Percentiles rank a stretch among this genome's conserved stretches.
Evolutionary conservation across 2,329 filamentous ascomycete genomes (phyloP).

Genomic region (Akanthomyces dipterigenus): DNA sequence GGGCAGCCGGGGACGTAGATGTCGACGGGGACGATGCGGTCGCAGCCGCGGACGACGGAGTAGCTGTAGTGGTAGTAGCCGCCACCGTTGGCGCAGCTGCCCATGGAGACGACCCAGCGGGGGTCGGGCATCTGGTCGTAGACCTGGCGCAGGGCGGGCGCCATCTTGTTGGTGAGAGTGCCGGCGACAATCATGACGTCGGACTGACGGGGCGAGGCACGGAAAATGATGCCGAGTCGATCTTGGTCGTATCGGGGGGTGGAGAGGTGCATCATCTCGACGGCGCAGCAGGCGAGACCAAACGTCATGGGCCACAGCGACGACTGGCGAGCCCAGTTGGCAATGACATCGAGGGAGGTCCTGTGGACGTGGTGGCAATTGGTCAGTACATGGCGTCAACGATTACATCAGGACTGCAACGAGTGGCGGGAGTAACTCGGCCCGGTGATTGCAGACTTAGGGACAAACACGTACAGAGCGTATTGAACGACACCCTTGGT

Average conservation of each 20-base stretch:
- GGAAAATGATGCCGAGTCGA: conserved; percentile 83
- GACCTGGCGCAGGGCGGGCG: conserved; percentile 78
- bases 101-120: conserved; percentile 79
- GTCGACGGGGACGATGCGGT: conserved; percentile 72
- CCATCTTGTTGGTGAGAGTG: conserved; percentile 95
- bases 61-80: conserved; percentile 88
- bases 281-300: conserved; percentile 78
- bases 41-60: conserved; percentile 66
- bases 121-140: conserved; percentile 96
- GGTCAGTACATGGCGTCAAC: background rate
- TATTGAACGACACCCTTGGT: conserved; percentile 80
- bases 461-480: conserved; percentile 60
- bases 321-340: conserved; percentile 79
- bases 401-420: background rate
- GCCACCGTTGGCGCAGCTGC: conserved; percentile 76
- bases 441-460: no score
- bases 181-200: conserved; percentile 94
- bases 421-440: background rate
- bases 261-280: conserved; percentile 91
- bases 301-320: conserved; percentile 89
- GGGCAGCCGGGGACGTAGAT: conserved; percentile 73
- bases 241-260: conserved; percentile 87
- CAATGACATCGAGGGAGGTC: conserved; percentile 69
- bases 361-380: conserved; percentile 34
- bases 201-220: conserved; percentile 77